These are phyloP conservation scores for Wickerhamomyces queroliae DNA, from an alignment of 805 yeast genomes.

Conservation along the genomic window DNA sequence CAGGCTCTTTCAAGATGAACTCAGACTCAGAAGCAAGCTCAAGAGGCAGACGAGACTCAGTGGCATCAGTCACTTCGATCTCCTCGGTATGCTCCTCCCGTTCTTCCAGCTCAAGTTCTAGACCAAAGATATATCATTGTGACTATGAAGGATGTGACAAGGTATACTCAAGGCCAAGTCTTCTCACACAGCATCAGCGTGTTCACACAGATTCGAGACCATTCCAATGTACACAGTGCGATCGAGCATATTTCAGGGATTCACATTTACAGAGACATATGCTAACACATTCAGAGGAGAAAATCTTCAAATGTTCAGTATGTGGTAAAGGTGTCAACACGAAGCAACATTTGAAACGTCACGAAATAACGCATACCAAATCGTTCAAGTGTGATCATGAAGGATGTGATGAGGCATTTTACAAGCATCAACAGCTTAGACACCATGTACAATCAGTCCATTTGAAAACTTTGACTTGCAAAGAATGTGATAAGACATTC, in stretches of 20 bases:
- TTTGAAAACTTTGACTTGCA: constrained; percentile 45
- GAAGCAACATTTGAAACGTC: constrained; percentile 75
- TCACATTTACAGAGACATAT: constrained; percentile 77
- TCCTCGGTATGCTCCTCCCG: constrained; percentile 6
- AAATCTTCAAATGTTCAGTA: constrained; percentile 64
- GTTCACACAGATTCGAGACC: constrained; percentile 79
- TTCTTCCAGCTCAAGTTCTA: constrained; percentile 24
- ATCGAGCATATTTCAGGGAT: constrained; percentile 60
- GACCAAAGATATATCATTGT: constrained; percentile 63
- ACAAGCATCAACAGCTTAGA: constrained; percentile 68
- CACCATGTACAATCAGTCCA: constrained; percentile 68
- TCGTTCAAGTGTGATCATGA: constrained; percentile 56
- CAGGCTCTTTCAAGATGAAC: not conserved
- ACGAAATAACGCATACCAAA: constrained; percentile 72
- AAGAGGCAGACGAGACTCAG: constrained; percentile 1
- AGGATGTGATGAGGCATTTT: constrained; percentile 62
- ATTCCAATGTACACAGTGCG: constrained; percentile 62
- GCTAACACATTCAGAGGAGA: constrained; percentile 56
- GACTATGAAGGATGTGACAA: constrained; percentile 63
- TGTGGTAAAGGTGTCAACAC: constrained; percentile 85
- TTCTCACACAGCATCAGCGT: constrained; percentile 75
- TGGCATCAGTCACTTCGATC: not conserved
- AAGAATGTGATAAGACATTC: constrained; percentile 59
- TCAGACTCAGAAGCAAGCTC: not conserved
- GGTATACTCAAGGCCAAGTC: constrained; percentile 74